Base-by-base conservation (phyloP, 2,329 filamentous ascomycete species). In the Pleomassaria siparia region DNA sequence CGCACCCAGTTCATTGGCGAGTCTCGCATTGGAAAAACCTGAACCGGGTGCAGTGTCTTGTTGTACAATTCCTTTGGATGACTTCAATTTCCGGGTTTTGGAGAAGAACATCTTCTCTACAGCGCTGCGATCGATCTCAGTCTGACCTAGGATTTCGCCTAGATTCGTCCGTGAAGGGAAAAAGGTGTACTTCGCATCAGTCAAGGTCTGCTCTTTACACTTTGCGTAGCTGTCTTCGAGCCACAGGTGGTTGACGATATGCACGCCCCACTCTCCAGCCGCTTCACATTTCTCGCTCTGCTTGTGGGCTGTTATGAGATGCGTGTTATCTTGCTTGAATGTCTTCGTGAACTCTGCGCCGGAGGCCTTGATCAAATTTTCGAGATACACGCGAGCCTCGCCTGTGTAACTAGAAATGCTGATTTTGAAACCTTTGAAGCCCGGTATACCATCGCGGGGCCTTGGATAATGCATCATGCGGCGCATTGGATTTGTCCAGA, bases 321-420 rank as follows among this genome's bases (percentile, higher is more conserved):
- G 94, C 0, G 91, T 97, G 68, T 99, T 97, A 53, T 96, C 91
- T 56, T 88, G 84, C 70, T 90, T 95, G 84, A 99, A 88, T 0
- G 90, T 95, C 74, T 95, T 95, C 24, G 94, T 99, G 66, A 90
- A 97, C 52, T 88, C 86, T 8, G 89, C 92, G 13, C 94, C 94
- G 13, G 87, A 80, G 20, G 91, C 91, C 50, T 78, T 84, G 59
- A 96, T 87, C 29, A 99, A 79, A 58, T 96, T 97, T 70, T 97
- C 91, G 4, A 99, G 79, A 63, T 97, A 99, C 43, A 90, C 85
- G 39, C 94, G 85, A 13, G 94, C 90, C 70, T 99, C 94, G 25
- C 94, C 94, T 37, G 90, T 90, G 66, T 99, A 99, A 70, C 97
- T 99, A 5, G 94, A 97, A 5, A 99, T 79, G 47, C 91, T 96